Evolutionary conservation across 495 filamentous ascomycete genomes (phyloP), one percentile per base, ranked within the genome.

Genomic region (Terfezia boudieri): DNA sequence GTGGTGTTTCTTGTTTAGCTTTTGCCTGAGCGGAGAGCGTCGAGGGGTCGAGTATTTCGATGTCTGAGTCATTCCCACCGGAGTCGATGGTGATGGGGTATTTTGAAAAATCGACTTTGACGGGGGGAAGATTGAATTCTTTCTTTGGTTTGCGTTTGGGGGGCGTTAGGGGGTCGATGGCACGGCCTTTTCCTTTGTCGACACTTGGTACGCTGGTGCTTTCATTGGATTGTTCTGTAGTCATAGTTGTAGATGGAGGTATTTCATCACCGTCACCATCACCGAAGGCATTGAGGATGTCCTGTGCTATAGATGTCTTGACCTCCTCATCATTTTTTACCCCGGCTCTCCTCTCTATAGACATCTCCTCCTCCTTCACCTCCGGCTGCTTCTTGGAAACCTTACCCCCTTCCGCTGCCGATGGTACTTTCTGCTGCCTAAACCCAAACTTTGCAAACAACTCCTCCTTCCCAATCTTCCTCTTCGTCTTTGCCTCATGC

Each of bases 401-500:
- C 26, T 32, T 7, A 1, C 7, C 26, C 26, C 26, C 26, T 2
- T 7, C 26, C 26, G 26, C 26, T 3, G 12, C 41, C 41, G 41
- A 4, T 20, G 4, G 12, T 20, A 9, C 22, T 1, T 61, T 57
- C 8, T 57, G 41, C 36, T 74, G 68, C 56, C 71, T 75, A 60
- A 81, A 88, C 63, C 86, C 84, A 69, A 95, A 93, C 35, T 76
- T 74, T 38, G 84, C 80, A 64, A 99, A 84, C 20, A 98, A 71
- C 51, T 82, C 81, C 16, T 82, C 76, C 63, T 86, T 93, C 10
- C 79, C 80, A 54, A 94, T 83, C 68, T 87, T 95, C 71, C 90
- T 95, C 70, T 83, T 90, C 3, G 86, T 89, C 64, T 77, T 81
- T 8, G 84, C 81, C 63, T 95, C 78, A 64, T 96, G 86, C n/a